A percentile compares a stretch with the other conserved stretches of the same genome.
These are phyloP conservation scores for Mycocentrospora acerina DNA, from an alignment of 2,329 filamentous ascomycete species.

Conservation along the genomic window DNA sequence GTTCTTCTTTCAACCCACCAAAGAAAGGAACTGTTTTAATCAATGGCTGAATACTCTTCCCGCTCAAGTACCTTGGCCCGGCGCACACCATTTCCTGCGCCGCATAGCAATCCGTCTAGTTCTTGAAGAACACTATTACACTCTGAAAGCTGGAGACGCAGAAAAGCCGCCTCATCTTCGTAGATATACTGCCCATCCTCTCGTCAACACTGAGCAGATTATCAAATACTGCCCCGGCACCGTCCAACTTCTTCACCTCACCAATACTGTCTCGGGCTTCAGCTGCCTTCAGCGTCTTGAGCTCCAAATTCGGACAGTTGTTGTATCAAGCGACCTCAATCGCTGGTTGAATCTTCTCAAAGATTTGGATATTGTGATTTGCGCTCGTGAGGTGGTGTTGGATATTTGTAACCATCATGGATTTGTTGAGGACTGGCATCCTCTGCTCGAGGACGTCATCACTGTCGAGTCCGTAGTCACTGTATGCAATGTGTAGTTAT, in stretches of 20 bases:
- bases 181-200: not conserved
- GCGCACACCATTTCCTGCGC: slow-evolving; percentile 3
- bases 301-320: slow-evolving; percentile 7
- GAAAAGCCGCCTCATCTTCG: not conserved
- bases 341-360: slow-evolving; percentile 4
- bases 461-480: too few relatives aligned
- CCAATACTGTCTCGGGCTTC: slow-evolving; percentile 4
- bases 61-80: not conserved
- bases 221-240: slow-evolving; percentile 11
- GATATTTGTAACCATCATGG: not conserved
- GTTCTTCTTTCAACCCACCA: slow-evolving; percentile 4
- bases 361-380: slow-evolving; percentile 6
- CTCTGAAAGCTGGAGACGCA: not conserved
- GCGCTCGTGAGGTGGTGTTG: slow-evolving; percentile 7
- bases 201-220: slow-evolving; percentile 8
- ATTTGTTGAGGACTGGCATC: too few relatives aligned
- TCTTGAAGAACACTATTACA: slow-evolving; percentile 11
- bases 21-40: not conserved
- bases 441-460: too few relatives aligned
- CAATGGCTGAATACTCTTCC: slow-evolving; percentile 2
- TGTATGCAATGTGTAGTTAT: too few relatives aligned
- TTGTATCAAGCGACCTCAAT: not conserved
- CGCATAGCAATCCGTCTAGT: slow-evolving; percentile 7
- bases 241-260: slow-evolving; percentile 10
- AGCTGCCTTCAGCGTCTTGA: slow-evolving; percentile 7